Evolutionary conservation across 2,329 filamentous ascomycete species (phyloP).

Genomic region (Lanzia echinophila): DNA sequence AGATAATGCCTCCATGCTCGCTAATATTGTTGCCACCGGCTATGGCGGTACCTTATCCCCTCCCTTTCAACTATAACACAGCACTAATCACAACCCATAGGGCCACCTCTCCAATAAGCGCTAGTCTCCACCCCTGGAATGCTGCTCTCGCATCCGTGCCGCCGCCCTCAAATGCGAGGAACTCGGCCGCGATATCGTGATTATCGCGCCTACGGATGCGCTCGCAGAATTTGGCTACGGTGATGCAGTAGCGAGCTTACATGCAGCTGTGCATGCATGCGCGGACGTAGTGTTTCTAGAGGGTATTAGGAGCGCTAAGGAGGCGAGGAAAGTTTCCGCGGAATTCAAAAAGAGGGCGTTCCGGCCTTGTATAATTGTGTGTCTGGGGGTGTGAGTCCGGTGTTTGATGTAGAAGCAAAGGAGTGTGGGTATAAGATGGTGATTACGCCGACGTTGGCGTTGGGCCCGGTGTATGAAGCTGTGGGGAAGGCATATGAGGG

Average conservation of each 20-base stretch:
- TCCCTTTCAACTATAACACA: neutral
- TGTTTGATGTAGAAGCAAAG: slow-evolving; percentile 45
- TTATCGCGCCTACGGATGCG: slow-evolving; percentile 60
- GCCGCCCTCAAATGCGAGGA: slow-evolving; percentile 43
- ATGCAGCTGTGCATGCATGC: slow-evolving; percentile 44
- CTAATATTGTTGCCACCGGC: slow-evolving; percentile 46
- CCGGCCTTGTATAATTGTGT: slow-evolving; percentile 53
- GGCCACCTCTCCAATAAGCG: slow-evolving; percentile 52
- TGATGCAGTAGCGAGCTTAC: slow-evolving; percentile 45
- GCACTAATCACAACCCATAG: neutral
- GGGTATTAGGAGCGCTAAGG: slow-evolving; percentile 45
- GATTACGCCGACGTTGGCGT: slow-evolving; percentile 32
- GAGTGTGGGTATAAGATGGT: slow-evolving; percentile 51
- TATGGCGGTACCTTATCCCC: slow-evolving; percentile 35
- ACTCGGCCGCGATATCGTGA: slow-evolving; percentile 44
- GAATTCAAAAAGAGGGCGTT: slow-evolving; percentile 34
- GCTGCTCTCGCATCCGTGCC: slow-evolving; percentile 45
- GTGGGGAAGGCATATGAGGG: neutral
- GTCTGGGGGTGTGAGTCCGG: slow-evolving; percentile 47
- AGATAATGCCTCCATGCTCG: slow-evolving; percentile 46
- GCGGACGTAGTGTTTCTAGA: slow-evolving; percentile 57
- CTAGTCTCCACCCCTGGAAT: slow-evolving; percentile 37
- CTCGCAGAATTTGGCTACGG: slow-evolving; percentile 51
- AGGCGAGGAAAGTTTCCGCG: slow-evolving; percentile 31
- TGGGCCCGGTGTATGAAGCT: neutral